These are phyloP conservation scores for Xylariaceae sp. DNA, from an alignment of 2,329 filamentous ascomycete genomes.

Conservation along the genomic window DNA sequence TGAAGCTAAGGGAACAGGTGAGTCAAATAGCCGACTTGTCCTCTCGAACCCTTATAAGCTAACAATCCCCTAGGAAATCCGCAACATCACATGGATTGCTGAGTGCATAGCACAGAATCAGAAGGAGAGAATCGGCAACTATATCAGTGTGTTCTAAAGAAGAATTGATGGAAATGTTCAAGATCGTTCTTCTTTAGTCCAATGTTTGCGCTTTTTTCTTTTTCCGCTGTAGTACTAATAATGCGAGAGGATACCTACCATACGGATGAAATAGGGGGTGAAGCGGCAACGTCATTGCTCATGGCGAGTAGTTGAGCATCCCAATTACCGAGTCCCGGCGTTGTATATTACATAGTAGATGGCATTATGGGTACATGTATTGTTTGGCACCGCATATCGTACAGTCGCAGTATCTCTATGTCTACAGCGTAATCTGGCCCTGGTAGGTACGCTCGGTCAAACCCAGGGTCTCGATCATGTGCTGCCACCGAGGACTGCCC, in stretches of 20 bases:
- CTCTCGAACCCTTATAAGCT: neutral
- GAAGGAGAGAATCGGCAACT: slow-evolving; percentile 97
- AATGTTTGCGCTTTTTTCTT: slow-evolving; percentile 19
- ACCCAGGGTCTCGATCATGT: slow-evolving; percentile 78
- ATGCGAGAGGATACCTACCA: slow-evolving; percentile 36
- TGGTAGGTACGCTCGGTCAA: slow-evolving; percentile 85
- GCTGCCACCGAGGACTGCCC: slow-evolving; percentile 82
- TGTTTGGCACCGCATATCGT: slow-evolving; percentile 21
- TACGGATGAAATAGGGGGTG: slow-evolving; percentile 19
- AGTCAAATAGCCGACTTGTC: slow-evolving; percentile 30
- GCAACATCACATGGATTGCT: slow-evolving; percentile 98
- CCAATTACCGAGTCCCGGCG: slow-evolving; percentile 9
- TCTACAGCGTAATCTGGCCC: slow-evolving; percentile 74
- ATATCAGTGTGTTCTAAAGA: slow-evolving; percentile 88
- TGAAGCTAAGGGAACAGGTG: slow-evolving; percentile 95
- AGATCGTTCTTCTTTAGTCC: slow-evolving; percentile 13
- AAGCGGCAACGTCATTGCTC: neutral
- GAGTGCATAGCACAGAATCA: slow-evolving; percentile 99
- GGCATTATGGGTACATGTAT: slow-evolving; percentile 30
- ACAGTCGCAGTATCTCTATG: slow-evolving; percentile 22
- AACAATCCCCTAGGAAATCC: slow-evolving; percentile 70
- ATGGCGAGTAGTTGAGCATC: slow-evolving; percentile 5
- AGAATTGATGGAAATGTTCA: neutral
- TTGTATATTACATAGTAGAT: slow-evolving; percentile 38
- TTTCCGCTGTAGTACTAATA: slow-evolving; percentile 44